Conservation (phyloP, 495 filamentous ascomycete species). For the Hypoxylon fragiforme region DNA sequence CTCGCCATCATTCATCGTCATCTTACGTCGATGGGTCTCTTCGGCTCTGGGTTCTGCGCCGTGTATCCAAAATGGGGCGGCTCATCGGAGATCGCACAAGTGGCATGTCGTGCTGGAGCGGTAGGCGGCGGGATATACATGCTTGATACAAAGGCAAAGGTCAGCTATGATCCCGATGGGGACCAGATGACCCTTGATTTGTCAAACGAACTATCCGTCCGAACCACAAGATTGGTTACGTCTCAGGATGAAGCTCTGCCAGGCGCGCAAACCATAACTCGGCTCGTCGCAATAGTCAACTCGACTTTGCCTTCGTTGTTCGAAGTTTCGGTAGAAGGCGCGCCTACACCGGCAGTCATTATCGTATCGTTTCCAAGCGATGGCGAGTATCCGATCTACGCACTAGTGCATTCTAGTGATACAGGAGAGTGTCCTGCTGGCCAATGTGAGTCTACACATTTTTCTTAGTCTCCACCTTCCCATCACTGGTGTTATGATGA, state of each 20-base stretch:
- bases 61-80: conserved; percentile 93
- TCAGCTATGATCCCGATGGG: conserved; percentile 7
- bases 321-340: conserved; percentile 70
- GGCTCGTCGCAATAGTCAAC: conserved; percentile 66
- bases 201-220: conserved; percentile 62
- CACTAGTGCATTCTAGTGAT: conserved; percentile 78
- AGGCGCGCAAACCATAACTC: conserved; percentile 34
- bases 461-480: conserved; percentile 18
- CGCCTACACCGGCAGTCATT: conserved; percentile 71
- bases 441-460: conserved; percentile 72
- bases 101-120: conserved; percentile 87
- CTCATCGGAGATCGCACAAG: conserved; percentile 86
- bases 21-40: conserved; percentile 80
- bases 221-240: conserved; percentile 57
- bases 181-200: conserved; percentile 55
- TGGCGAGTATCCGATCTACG: conserved; percentile 67
- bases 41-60: conserved; percentile 83
- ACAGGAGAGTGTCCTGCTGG: conserved; percentile 83
- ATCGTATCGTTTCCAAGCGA: conserved; percentile 70
- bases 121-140: conserved; percentile 93
- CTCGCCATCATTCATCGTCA: conserved; percentile 78
- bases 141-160: conserved; percentile 57
- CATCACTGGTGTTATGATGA: conserved; percentile 72
- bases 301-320: conserved; percentile 70
- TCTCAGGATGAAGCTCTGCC: conserved; percentile 44